Conservation (phyloP, 345 rosid species). For the Chamaenerion angustifolium region DNA sequence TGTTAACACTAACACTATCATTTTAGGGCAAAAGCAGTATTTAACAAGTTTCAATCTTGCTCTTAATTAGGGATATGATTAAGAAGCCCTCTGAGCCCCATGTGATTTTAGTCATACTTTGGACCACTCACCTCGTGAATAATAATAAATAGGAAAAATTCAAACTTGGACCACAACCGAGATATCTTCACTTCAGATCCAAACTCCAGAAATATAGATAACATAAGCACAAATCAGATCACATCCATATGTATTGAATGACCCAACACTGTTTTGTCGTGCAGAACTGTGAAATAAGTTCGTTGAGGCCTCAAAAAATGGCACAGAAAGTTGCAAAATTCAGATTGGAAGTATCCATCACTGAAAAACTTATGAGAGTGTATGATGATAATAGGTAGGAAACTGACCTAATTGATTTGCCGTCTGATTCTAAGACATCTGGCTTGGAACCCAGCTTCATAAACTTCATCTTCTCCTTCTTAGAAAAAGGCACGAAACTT, state of each 20-base stretch:
- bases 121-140: slow-evolving; percentile 3
- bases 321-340: too few species aligned
- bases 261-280: too few species aligned
- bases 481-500: too few species aligned
- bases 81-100: slow-evolving; percentile 5
- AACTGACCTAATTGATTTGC: slow-evolving; percentile 49
- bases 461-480: slow-evolving; percentile 49
- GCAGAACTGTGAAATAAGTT: neutral
- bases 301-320: neutral
- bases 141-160: neutral
- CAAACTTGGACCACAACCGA: slow-evolving; percentile 10
- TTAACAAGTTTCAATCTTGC: neutral
- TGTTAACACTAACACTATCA: neutral
- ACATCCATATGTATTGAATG: neutral
- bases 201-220: neutral
- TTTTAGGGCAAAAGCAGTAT: neutral
- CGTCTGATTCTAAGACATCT: slow-evolving; percentile 71
- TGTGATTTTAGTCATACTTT: slow-evolving; percentile 3
- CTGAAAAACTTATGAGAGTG: too few species aligned
- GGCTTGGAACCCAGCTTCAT: slow-evolving; percentile 96
- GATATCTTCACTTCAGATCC: slow-evolving; percentile 1
- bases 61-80: too few species aligned
- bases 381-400: too few species aligned
- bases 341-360: neutral
- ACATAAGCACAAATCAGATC: neutral